Evolutionary conservation across 225 moss, liverwort and hornwort genomes (phyloP).

Genomic region (Polytrichum formosum): DNA sequence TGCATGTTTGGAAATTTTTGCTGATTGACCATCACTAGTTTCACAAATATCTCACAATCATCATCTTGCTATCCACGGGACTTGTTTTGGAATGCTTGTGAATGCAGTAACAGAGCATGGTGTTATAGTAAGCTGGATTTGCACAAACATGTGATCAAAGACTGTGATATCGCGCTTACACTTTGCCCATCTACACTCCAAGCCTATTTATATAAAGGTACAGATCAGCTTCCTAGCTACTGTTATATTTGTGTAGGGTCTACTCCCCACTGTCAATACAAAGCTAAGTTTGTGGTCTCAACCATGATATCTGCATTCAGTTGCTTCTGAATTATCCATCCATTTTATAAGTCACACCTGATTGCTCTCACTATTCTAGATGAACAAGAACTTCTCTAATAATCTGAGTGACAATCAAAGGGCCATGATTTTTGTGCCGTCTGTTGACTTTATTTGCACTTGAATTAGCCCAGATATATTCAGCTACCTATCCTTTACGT

Average conservation of each 20-base stretch:
- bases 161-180: slow-evolving; percentile 69
- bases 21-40: too few species aligned
- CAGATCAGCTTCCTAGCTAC: neutral
- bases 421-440: too few species aligned
- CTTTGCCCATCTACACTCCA: slow-evolving; percentile 54
- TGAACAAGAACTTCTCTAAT: too few species aligned
- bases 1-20: too few species aligned
- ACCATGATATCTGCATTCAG: neutral
- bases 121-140: slow-evolving; percentile 83
- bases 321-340: neutral
- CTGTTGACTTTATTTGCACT: too few species aligned
- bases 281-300: neutral
- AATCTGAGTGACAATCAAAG: too few species aligned
- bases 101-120: slow-evolving; percentile 73
- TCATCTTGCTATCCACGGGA: slow-evolving; percentile 8
- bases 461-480: too few species aligned
- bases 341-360: too few species aligned
- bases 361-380: too few species aligned
- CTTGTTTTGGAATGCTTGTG: slow-evolving; percentile 3
- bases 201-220: slow-evolving; percentile 88
- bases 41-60: too few species aligned
- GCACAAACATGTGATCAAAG: slow-evolving; percentile 80
- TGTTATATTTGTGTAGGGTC: too few species aligned
- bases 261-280: neutral
- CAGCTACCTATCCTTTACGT: neutral